These are phyloP conservation scores for Flaveria bidentis DNA, from an alignment of 129 eudicot species.

Conservation along the genomic window DNA sequence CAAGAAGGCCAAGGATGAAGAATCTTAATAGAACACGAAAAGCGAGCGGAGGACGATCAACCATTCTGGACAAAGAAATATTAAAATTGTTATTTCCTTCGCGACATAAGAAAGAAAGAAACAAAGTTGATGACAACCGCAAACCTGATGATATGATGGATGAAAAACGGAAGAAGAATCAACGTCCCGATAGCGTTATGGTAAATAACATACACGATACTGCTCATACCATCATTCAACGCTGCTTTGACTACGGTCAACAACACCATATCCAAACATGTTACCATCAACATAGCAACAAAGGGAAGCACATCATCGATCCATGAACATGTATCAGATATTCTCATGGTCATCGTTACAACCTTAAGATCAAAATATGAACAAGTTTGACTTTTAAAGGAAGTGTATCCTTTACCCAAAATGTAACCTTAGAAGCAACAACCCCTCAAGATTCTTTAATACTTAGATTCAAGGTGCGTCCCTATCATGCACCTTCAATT, in stretches of 20 bases:
- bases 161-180: constrained; percentile 40
- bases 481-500: no score
- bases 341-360: neutral
- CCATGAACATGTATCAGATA: constrained; percentile 5
- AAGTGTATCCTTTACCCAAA: no score
- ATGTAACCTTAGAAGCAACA: no score
- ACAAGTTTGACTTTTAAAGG: no score
- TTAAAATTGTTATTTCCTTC: neutral
- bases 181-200: constrained; percentile 39
- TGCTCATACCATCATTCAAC: constrained; percentile 31
- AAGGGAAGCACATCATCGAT: constrained; percentile 10
- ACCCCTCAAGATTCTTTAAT: no score
- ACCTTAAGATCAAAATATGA: no score
- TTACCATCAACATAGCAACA: constrained; percentile 17
- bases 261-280: constrained; percentile 24
- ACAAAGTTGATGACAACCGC: neutral
- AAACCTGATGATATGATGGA: constrained; percentile 26
- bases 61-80: constrained; percentile 24
- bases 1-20: constrained; percentile 31
- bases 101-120: neutral
- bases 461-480: no score
- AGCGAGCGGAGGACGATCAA: constrained; percentile 31
- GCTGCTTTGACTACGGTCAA: constrained; percentile 38
- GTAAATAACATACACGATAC: constrained; percentile 34
- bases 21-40: constrained; percentile 28